Percentiles rank a stretch among this genome's conserved stretches.
These are phyloP conservation scores for Calycina marina DNA, from an alignment of 2,329 filamentous ascomycete genomes.

Conservation along the genomic window DNA sequence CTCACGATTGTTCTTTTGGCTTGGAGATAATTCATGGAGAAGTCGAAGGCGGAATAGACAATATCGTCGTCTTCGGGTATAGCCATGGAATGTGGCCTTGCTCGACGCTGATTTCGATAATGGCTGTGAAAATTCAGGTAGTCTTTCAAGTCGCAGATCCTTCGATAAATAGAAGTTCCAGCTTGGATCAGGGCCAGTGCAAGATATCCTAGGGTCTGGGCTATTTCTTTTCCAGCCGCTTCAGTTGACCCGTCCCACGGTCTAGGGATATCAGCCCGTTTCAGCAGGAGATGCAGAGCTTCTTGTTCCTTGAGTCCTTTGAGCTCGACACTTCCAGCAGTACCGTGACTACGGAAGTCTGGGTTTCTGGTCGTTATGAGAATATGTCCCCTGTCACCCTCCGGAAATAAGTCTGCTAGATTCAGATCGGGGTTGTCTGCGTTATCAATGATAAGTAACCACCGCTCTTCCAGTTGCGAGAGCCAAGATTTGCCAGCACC, in stretches of 20 bases:
- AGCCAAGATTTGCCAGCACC: slow-evolving; percentile 8
- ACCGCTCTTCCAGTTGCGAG: slow-evolving; percentile 10
- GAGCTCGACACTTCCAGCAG: slow-evolving; percentile 1
- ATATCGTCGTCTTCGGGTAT: neutral
- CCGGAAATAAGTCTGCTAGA: slow-evolving; percentile 18
- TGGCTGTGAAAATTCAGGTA: too few relatives aligned
- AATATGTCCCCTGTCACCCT: slow-evolving; percentile 20
- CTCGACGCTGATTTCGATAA: too few relatives aligned
- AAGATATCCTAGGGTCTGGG: slow-evolving; percentile 14
- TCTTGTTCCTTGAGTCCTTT: slow-evolving; percentile 1
- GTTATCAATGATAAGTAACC: slow-evolving; percentile 28
- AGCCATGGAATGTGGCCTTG: neutral
- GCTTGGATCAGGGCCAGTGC: slow-evolving; percentile 18
- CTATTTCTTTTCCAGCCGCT: slow-evolving; percentile 7
- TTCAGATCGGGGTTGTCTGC: slow-evolving; percentile 23
- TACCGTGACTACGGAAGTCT: slow-evolving; percentile 2
- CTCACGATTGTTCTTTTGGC: neutral
- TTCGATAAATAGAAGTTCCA: slow-evolving; percentile 2
- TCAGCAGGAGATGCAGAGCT: neutral
- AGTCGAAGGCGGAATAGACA: neutral
- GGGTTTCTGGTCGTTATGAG: slow-evolving; percentile 26
- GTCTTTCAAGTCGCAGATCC: neutral
- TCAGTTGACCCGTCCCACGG: neutral
- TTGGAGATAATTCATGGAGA: neutral
- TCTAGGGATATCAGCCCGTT: neutral